Base-by-base conservation (phyloP, 352 stramenopile genomes). In the Elongisporangium anandrum region DNA sequence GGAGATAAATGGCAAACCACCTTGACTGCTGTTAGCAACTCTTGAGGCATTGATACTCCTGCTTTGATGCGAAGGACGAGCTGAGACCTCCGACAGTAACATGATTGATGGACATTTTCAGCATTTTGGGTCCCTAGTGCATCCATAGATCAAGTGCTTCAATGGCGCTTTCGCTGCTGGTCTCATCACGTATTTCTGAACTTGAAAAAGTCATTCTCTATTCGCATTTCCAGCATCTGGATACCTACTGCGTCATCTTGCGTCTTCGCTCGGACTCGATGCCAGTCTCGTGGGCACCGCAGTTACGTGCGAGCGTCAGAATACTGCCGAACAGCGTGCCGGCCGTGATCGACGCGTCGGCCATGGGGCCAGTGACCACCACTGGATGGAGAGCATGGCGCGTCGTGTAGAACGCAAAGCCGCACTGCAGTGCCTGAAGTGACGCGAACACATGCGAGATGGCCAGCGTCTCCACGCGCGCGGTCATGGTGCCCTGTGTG, bases 251-350 rank as follows among this genome's bases (percentile, higher is more conserved):
- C 29, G 29, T 41, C 29, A 41, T 41, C 29, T 41, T 41, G 29
- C 29, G 29, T 41, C 29, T 41, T 8, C 29, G 29, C 29, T 41
- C 29, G 5, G 29, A 41, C 29, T 41, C 29, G 29, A 41, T 41
- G 29, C 29, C 29, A 8, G 29, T 69, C 65, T 73, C 81, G 38
- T 73, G 74, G 39, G 81, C 81, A 19, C 82, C 82, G 59, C 81
- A 90, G 70, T 81, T 87, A 53, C 83, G 79, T 23, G 85, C 85
- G 19, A 94, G 60, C 52, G 76, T 82, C 20, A 94, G 56, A 20
- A 89, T 85, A 61, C 75, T 88, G 41, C 81, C 82, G 64, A 94
- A 94, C 45, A 94, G 72, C 54, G 82, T 83, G 54, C 82, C 79
- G 29, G 85, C 85, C 50, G 81, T 90, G 72, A 92, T 92, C 52